Evolutionary conservation across 352 stramenopile species (phyloP).

Genomic region (Phytopythium mirpurense): DNA sequence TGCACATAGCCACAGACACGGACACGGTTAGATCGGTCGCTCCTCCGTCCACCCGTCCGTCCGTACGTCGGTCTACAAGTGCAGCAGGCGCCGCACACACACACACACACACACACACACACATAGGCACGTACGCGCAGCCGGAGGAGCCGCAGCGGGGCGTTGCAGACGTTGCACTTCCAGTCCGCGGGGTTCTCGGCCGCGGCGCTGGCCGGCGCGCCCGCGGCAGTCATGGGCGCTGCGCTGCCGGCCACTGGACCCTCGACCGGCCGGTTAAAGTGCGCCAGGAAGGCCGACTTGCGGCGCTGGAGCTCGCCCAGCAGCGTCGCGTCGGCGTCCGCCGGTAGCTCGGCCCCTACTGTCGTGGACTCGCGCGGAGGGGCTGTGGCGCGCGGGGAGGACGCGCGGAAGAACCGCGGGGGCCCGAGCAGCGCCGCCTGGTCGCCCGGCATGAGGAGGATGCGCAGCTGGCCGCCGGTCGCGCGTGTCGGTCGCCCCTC

Average conservation of each 20-base stretch:
- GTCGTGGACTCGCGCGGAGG: constrained; percentile 6
- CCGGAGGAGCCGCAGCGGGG: constrained; percentile 35
- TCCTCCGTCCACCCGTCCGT: not conserved
- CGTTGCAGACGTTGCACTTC: constrained; percentile 71
- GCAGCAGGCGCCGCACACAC: too few relatives aligned
- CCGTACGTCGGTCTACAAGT: too few relatives aligned
- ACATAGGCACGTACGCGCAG: constrained; percentile 50
- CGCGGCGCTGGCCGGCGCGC: constrained; percentile 4
- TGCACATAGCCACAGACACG: too few relatives aligned
- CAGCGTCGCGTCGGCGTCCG: constrained; percentile 23
- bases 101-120: too few relatives aligned
- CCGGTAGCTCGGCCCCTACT: too few relatives aligned
- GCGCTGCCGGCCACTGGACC: constrained; percentile 2
- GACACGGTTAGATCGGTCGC: too few relatives aligned
- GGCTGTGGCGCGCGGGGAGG: not conserved
- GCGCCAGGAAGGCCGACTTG: constrained; percentile 42
- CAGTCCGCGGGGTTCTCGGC: constrained; percentile 22
- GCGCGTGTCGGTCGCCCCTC: too few relatives aligned
- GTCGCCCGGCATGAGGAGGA: constrained; percentile 4
- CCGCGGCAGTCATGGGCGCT: constrained; percentile 2
- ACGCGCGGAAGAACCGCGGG: constrained; percentile 2
- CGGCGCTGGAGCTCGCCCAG: constrained; percentile 33
- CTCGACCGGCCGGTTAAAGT: constrained; percentile 32
- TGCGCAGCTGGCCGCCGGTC: not conserved
- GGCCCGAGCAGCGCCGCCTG: not conserved